Conservation (phyloP, 1,139 yeast genomes). For the Candida tunisiensis region DNA sequence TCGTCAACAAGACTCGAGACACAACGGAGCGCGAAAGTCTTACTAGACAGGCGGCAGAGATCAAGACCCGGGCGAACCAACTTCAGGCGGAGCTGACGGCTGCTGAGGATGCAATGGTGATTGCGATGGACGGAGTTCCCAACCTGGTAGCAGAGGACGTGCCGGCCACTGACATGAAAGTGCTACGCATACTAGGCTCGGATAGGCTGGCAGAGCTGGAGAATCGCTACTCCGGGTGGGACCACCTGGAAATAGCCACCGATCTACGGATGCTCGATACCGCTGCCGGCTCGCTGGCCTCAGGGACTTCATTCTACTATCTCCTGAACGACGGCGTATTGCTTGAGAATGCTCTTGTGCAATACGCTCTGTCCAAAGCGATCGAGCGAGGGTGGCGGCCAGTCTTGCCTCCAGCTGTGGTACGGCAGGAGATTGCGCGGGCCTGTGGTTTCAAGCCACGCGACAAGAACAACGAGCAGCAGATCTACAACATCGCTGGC, state of each 20-base stretch:
- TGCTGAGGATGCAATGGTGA: slow-evolving; percentile 23
- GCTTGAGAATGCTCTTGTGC: slow-evolving; percentile 78
- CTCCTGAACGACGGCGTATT: slow-evolving; percentile 74
- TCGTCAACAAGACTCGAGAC: too few relatives aligned
- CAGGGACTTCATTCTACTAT: slow-evolving; percentile 87
- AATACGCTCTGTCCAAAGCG: slow-evolving; percentile 57
- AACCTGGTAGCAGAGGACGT: slow-evolving; percentile 32
- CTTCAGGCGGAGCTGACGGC: slow-evolving; percentile 13
- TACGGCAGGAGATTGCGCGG: slow-evolving; percentile 53
- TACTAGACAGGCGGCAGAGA: slow-evolving; percentile 6
- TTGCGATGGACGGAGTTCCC: slow-evolving; percentile 42
- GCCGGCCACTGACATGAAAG: slow-evolving; percentile 18
- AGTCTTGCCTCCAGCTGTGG: slow-evolving; percentile 77
- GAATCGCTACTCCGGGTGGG: too few relatives aligned
- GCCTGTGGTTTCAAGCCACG: slow-evolving; percentile 97
- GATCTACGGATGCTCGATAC: slow-evolving; percentile 51
- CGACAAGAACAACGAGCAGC: slow-evolving; percentile 76
- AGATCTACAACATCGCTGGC: slow-evolving; percentile 47
- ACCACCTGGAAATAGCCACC: slow-evolving; percentile 55
- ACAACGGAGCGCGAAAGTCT: slow-evolving; percentile 13
- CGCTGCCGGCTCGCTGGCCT: slow-evolving; percentile 48
- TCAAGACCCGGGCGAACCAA: slow-evolving; percentile 1
- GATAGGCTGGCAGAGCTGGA: slow-evolving; percentile 7
- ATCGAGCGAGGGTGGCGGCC: slow-evolving; percentile 48
- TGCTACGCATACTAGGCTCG: too few relatives aligned